Evolutionary conservation across 108 stramenopile genomes (phyloP), one percentile per base, ranked within the genome.

Genomic region (Schizochytrium sp.): DNA sequence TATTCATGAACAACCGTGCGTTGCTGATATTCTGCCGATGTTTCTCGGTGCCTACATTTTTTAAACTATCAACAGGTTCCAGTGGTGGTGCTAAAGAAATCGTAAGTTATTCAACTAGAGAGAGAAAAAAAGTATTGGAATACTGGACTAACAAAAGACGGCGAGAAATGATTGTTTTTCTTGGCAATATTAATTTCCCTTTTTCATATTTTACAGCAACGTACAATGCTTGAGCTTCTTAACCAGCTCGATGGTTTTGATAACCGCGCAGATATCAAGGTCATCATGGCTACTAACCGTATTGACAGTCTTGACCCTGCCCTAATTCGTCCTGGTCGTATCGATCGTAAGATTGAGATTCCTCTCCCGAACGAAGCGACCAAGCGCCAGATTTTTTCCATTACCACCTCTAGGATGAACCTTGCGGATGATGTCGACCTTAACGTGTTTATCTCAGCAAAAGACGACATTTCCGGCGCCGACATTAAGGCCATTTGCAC

Each of bases 171-270:
- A 28, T 28, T 60, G 17, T 60, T 60, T 60, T 60, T 17, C 2
- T 60, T 60, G 59, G 28, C 59, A n/a, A n/a, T 60, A 17, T 2
- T 60, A 1, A n/a, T 1, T 60, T 60, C 64, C 5, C 8, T 44
- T 69, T 69, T 38, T 15, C 44, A 38, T 69, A 44, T n/a, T 69
- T 7, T 15, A 28, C 64, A 69, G 64, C 99, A 99, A 92, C 97
- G 99, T 73, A 99, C 99, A 46, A 99, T 99, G 99, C 94, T 99
- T 61, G 99, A 99, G 92, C 95, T 99, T 1, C 93, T 99, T 58
- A 98, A 98, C 93, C 99, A 99, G 94, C 94, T 99, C 61, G 99
- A 99, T 91, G 99, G 99, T 8, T 99, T 99, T 91, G 99, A 98
- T 87, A 98, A 98, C 91, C 94, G 98, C 7, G 96, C 97, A 2